These are phyloP conservation scores for Huntiella moniliformis DNA, from an alignment of 2,329 filamentous ascomycete species.

Conservation along the genomic window DNA sequence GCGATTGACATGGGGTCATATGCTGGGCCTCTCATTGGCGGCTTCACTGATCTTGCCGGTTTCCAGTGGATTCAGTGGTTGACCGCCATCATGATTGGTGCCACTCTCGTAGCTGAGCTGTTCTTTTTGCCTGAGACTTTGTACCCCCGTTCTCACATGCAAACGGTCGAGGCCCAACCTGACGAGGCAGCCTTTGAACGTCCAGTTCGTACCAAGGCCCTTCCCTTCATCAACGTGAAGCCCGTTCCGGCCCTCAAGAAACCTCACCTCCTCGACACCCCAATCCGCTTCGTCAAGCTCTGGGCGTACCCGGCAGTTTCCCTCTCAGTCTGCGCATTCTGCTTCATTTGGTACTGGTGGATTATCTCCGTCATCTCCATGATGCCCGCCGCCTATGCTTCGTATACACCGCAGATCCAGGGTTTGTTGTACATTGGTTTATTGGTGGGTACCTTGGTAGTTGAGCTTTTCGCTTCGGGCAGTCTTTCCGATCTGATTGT, in stretches of 20 bases:
- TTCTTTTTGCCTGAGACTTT: conserved; percentile 36
- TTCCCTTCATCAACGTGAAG: conserved; percentile 26
- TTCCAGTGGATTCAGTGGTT: conserved; percentile 36
- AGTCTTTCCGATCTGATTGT: conserved; percentile 32
- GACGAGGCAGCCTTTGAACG: neutral
- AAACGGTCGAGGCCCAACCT: conserved; percentile 14
- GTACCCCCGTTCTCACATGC: conserved; percentile 33
- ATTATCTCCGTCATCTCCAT: conserved; percentile 32
- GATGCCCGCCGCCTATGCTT: conserved; percentile 31
- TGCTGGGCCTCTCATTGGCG: conserved; percentile 26
- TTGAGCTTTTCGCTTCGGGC: conserved; percentile 33
- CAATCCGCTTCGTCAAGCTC: conserved; percentile 26
- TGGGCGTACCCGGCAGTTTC: conserved; percentile 28
- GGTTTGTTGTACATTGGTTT: conserved; percentile 35
- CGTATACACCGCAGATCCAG: conserved; percentile 29
- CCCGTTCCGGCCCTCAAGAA: conserved; percentile 32
- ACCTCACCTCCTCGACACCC: conserved; percentile 27
- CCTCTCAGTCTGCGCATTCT: conserved; percentile 28
- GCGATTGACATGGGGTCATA: conserved; percentile 34
- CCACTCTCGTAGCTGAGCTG: conserved; percentile 28
- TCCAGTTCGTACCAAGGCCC: conserved; percentile 22
- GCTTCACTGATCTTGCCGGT: conserved; percentile 29
- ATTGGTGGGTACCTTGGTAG: conserved; percentile 31
- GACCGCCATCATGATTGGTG: conserved; percentile 31
- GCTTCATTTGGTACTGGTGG: conserved; percentile 40